Percentiles rank a stretch among this genome's conserved stretches.
Conservation (phyloP, 2,329 filamentous ascomycete genomes). For the Geoglossum cookeanum region DNA sequence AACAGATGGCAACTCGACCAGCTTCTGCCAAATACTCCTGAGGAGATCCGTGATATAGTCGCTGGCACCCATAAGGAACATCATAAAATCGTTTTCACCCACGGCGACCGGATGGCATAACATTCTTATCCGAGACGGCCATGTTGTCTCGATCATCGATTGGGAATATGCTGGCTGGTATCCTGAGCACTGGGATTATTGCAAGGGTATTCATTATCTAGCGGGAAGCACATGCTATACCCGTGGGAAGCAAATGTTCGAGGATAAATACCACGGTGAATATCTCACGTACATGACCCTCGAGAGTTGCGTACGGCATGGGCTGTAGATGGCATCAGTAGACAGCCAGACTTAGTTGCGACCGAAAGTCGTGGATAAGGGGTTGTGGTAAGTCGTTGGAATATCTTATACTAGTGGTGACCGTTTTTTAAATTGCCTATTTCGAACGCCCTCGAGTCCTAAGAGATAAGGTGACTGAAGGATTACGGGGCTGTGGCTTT, state of each 20-base stretch:
- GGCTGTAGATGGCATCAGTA: neutral
- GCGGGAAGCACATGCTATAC: neutral
- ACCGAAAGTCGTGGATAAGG: no score
- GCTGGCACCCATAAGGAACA: constrained; percentile 2
- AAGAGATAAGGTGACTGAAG: no score
- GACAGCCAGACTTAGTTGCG: neutral
- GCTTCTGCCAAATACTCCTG: neutral
- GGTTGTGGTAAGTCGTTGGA: no score
- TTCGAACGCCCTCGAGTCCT: no score
- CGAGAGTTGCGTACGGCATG: neutral
- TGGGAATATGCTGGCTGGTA: constrained; percentile 11
- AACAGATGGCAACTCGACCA: constrained; percentile 6
- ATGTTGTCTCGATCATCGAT: constrained; percentile 8
- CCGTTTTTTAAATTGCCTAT: no score
- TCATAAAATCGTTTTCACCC: constrained; percentile 9
- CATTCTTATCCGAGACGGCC: constrained; percentile 8
- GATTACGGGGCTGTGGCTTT: no score
- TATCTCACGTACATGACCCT: neutral
- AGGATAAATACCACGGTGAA: neutral
- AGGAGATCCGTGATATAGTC: constrained; percentile 3
- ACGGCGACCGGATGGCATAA: constrained; percentile 10
- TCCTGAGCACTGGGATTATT: constrained; percentile 11
- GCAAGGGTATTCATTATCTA: constrained; percentile 5
- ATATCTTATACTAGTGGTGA: no score
- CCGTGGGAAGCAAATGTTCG: neutral